Conservation (phyloP, 345 rosid species). For the Eutrema heterophyllum region DNA sequence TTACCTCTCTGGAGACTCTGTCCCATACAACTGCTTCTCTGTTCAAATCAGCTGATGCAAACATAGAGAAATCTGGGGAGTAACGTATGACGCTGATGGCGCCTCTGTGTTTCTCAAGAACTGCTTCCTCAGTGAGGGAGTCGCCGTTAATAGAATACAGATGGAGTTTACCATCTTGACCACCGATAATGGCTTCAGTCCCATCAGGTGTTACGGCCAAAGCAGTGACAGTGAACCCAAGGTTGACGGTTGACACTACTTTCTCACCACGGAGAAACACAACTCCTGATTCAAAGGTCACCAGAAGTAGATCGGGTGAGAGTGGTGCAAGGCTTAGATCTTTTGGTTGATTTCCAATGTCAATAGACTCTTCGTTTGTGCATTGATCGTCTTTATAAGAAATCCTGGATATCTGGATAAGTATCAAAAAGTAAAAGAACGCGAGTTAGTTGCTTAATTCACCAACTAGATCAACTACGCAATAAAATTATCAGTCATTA, state of each 20-base stretch:
- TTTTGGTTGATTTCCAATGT: slow-evolving; percentile 81
- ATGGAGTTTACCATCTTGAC: slow-evolving; percentile 78
- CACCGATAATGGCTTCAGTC: slow-evolving; percentile 80
- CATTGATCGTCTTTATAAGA: slow-evolving; percentile 64
- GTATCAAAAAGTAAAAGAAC: slow-evolving; percentile 2
- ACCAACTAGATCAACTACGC: neutral
- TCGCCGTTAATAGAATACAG: slow-evolving; percentile 63
- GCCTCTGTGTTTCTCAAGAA: slow-evolving; percentile 87
- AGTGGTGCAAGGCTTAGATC: slow-evolving; percentile 76
- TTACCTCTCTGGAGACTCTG: slow-evolving; percentile 76
- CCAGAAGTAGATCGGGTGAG: slow-evolving; percentile 64
- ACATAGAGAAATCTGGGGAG: slow-evolving; percentile 90
- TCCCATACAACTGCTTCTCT: slow-evolving; percentile 96
- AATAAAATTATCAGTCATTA: neutral
- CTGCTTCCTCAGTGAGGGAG: slow-evolving; percentile 67
- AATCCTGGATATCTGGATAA: slow-evolving; percentile 67
- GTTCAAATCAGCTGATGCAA: slow-evolving; percentile 85
- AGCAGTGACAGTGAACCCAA: slow-evolving; percentile 79
- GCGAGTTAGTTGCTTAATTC: neutral
- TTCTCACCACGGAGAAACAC: slow-evolving; percentile 66
- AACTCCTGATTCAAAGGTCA: slow-evolving; percentile 72
- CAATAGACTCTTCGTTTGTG: slow-evolving; percentile 57
- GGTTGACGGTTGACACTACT: slow-evolving; percentile 63
- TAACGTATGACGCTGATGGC: slow-evolving; percentile 75
- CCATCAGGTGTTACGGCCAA: slow-evolving; percentile 86